A percentile compares a stretch with the other conserved stretches of the same genome.
Evolutionary conservation across 2,329 filamentous ascomycete species (phyloP).

Genomic region (Pseudonectria foliicola): DNA sequence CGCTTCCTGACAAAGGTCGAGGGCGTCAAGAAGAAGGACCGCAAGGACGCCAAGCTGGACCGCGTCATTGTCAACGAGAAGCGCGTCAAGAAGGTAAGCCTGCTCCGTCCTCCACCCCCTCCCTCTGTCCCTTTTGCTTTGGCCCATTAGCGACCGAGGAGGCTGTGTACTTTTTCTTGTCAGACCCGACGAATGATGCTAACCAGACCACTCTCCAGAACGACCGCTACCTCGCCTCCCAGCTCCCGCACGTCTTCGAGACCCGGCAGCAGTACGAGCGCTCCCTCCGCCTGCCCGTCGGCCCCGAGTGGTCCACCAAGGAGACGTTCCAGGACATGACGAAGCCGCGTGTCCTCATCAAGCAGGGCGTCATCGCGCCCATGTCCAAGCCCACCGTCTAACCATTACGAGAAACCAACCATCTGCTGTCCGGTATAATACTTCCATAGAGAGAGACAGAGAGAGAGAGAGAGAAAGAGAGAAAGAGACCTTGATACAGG

Average conservation of each 20-base stretch:
- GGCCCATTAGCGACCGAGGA: no score
- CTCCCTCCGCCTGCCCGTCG: conserved; percentile 76
- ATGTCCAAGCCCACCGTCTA: conserved; percentile 66
- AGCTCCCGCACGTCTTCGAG: conserved; percentile 86
- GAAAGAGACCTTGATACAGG: no score
- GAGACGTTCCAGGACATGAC: conserved; percentile 83
- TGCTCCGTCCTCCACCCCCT: background rate
- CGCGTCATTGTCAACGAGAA: conserved; percentile 92
- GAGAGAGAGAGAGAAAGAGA: no score
- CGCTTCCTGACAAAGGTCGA: conserved; percentile 59
- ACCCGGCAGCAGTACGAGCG: conserved; percentile 83
- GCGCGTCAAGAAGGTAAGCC: conserved; percentile 69
- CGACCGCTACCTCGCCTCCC: conserved; percentile 75
- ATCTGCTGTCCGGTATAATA: no score
- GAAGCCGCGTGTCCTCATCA: conserved; percentile 83
- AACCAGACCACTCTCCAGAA: conserved; percentile 45
- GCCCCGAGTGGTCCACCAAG: conserved; percentile 96
- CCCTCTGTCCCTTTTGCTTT: background rate
- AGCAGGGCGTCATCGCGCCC: conserved; percentile 82
- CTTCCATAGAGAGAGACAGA: no score
- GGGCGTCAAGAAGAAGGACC: conserved; percentile 67
- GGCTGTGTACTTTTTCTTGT: no score
- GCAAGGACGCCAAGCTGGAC: conserved; percentile 75
- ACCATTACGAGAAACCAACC: no score
- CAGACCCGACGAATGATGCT: conserved; percentile 1